Evolutionary conservation across 2,329 filamentous ascomycete genomes (phyloP), one percentile per base, ranked within the genome.

Genomic region (Curvularia eragrostidis): DNA sequence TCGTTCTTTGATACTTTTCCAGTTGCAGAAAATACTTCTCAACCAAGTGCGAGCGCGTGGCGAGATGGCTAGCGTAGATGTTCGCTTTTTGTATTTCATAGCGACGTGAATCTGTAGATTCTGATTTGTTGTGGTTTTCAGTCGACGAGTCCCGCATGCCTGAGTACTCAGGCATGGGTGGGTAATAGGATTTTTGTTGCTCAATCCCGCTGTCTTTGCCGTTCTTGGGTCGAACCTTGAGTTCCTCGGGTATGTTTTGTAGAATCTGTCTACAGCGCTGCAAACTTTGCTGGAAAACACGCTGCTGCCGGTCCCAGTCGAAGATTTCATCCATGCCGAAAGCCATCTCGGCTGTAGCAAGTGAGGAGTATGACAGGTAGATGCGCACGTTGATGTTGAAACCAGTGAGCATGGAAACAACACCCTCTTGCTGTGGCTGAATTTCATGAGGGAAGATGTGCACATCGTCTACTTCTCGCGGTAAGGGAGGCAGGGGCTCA

Each of bases 1-100:
- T 78, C 19, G 61, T 59, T n/a, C 65, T 67, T 19, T 64, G 65
- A 66, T 89, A 85, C 1, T 87, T 85, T 52, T 93, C 90, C 36
- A 88, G 86, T 1, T 95, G 82, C 66, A 87, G 88, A 75, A 91
- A 91, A 77, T 94, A 96, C 63, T 93, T 89, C 74, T 96, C 91
- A 0, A 96, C 91, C 55, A 94, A 87, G 73, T 92, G 93, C 0
- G 91, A 94, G 23, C 93, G 85, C 0, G 91, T 96, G 2, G 89
- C 88, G 9, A 97, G 81, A 68, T 93, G 89, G 5, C 89, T 94
- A 2, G 89, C 87, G 71, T 94, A 92, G 38, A 97, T 91, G 74
- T 96, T 96, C 6, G 91, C 91, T 73, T 96, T 96, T 74, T 96
- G 92, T 28, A 97, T 95, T 77, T 96, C 93, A 64, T 89, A 92